phyloP scores from a whole-genome alignment of 1,284 basidiomycete genomes.

The Ganoderma lingzhi region DNA sequence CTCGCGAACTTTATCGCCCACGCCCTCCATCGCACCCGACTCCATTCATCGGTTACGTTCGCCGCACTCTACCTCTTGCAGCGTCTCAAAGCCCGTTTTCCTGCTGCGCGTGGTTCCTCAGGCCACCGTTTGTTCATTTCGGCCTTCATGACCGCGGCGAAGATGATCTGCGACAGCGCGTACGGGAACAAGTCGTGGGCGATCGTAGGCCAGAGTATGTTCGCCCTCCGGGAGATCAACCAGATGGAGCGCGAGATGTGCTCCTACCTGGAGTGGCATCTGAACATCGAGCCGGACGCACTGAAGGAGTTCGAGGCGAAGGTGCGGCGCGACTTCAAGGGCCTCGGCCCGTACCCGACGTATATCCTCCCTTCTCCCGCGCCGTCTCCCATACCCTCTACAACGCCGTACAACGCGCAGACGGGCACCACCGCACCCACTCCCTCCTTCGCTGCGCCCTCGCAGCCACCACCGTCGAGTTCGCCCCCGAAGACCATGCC shows the following conservation, averaged over 20 bases:
- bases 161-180: conserved; percentile 96
- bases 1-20: conserved; percentile 90
- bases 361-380: conserved; percentile 62
- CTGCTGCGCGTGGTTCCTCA: conserved; percentile 91
- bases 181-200: conserved; percentile 97
- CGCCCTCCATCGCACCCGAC: conserved; percentile 87
- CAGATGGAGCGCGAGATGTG: conserved; percentile 98
- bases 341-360: conserved; percentile 60
- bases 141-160: conserved; percentile 92
- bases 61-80: conserved; percentile 87
- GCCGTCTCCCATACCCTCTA: conserved; percentile 59
- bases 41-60: conserved; percentile 85
- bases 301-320: conserved; percentile 69
- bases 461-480: conserved; percentile 14
- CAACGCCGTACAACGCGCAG: conserved; percentile 44
- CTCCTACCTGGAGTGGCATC: conserved; percentile 90
- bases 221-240: conserved; percentile 90
- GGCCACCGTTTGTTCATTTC: conserved; percentile 93
- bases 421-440: conserved; percentile 47
- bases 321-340: conserved; percentile 69
- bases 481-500: conserved; percentile 32
- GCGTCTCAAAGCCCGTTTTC: conserved; percentile 90
- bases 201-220: conserved; percentile 93
- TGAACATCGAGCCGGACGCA: conserved; percentile 77
- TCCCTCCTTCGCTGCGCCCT: conserved; percentile 30